phyloP scores from a whole-genome alignment of 805 yeast genomes.

The Zygosaccharomyces pseudorouxii region DNA sequence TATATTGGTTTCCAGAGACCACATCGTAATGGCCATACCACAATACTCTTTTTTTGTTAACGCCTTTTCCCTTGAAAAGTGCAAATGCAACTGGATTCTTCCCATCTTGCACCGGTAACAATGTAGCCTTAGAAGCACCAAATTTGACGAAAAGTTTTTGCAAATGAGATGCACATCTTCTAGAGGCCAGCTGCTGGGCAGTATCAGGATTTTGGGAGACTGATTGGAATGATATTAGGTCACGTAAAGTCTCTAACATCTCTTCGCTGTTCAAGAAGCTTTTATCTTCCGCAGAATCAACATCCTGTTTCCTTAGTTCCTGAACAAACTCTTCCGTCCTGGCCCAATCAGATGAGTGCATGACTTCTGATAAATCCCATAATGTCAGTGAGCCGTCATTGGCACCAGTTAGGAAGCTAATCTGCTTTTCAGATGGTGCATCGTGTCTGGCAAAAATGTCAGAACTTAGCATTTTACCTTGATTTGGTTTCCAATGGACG shows the following conservation, averaged over 20 bases:
- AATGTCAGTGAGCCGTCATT: slow-evolving; percentile 61
- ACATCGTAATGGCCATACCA: slow-evolving; percentile 98
- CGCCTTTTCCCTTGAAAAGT: slow-evolving; percentile 45
- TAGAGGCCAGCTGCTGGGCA: slow-evolving; percentile 59
- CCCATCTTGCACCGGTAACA: slow-evolving; percentile 69
- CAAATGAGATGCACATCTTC: slow-evolving; percentile 79
- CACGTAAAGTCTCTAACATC: slow-evolving; percentile 56
- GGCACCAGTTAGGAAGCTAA: slow-evolving; percentile 63
- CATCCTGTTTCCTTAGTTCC: not conserved
- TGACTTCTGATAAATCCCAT: slow-evolving; percentile 49
- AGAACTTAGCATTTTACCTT: slow-evolving; percentile 55
- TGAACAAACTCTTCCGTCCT: slow-evolving; percentile 4
- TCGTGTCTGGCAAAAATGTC: slow-evolving; percentile 40
- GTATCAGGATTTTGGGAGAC: slow-evolving; percentile 66
- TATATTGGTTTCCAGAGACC: slow-evolving; percentile 58
- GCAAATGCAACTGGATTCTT: slow-evolving; percentile 81
- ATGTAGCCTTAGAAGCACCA: slow-evolving; percentile 64
- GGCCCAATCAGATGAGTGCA: slow-evolving; percentile 7
- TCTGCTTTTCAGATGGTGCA: slow-evolving; percentile 26
- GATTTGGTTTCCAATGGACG: slow-evolving; percentile 48
- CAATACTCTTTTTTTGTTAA: slow-evolving; percentile 45
- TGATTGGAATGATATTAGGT: slow-evolving; percentile 65
- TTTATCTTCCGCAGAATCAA: slow-evolving; percentile 9
- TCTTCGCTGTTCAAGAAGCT: slow-evolving; percentile 48
- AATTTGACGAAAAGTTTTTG: slow-evolving; percentile 54